Conservation (phyloP, 306 rosid genomes). For the Casuarina equisetifolia region DNA sequence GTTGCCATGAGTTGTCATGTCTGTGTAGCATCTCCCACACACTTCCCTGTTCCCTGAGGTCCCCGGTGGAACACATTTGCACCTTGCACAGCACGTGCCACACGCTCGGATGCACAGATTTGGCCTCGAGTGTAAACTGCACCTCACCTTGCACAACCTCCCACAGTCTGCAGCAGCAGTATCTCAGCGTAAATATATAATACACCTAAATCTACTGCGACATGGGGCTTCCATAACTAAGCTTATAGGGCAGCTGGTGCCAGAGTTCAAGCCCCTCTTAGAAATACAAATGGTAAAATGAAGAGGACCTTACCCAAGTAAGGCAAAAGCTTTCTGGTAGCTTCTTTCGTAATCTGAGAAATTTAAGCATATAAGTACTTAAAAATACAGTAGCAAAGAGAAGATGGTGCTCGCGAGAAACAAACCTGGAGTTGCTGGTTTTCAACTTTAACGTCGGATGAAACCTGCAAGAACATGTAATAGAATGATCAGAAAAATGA, state of each 20-base stretch:
- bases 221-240: too few species aligned
- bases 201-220: background rate
- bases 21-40: constrained; percentile 44
- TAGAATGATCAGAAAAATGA: background rate
- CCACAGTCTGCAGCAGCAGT: constrained; percentile 24
- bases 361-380: background rate
- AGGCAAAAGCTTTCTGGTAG: constrained; percentile 34
- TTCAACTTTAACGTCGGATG: constrained; percentile 24
- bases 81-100: constrained; percentile 42
- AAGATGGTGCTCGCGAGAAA: background rate
- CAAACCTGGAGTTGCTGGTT: constrained; percentile 24
- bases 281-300: background rate
- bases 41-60: constrained; percentile 42
- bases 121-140: constrained; percentile 43
- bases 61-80: constrained; percentile 53
- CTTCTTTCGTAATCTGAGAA: constrained; percentile 20
- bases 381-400: background rate
- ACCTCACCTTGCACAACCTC: constrained; percentile 27
- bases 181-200: background rate
- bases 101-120: constrained; percentile 42
- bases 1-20: constrained; percentile 48
- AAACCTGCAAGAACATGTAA: constrained; percentile 12
- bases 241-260: background rate
- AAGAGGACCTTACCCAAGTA: constrained; percentile 13
- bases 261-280: background rate